Conservation (phyloP, 495 filamentous ascomycete species). For the Trichocladium uniseriatum region DNA sequence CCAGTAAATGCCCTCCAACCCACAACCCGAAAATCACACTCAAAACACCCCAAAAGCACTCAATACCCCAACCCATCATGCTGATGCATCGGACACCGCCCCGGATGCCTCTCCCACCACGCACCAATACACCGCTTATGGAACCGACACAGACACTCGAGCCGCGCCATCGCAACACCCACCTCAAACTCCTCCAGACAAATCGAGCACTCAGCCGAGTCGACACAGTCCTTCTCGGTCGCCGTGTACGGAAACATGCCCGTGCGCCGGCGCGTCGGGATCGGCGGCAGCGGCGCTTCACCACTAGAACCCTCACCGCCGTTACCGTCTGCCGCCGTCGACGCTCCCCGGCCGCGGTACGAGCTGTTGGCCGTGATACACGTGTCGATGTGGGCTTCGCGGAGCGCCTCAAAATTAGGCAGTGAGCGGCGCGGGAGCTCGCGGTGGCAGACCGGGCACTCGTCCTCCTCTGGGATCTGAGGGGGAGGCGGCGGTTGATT, state of each 20-base stretch:
- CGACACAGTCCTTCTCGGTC: constrained; percentile 85
- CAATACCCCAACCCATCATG: constrained; percentile 43
- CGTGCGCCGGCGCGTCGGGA: constrained; percentile 32
- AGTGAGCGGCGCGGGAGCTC: constrained; percentile 59
- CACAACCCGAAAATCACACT: background rate
- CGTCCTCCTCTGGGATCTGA: constrained; percentile 66
- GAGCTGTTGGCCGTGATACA: constrained; percentile 57
- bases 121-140: constrained; percentile 59
- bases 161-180: constrained; percentile 68
- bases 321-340: background rate
- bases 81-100: constrained; percentile 48
- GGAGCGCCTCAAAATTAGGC: constrained; percentile 48
- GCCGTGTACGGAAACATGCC: constrained; percentile 59
- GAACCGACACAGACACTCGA: constrained; percentile 92
- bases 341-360: constrained; percentile 16
- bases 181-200: constrained; percentile 94
- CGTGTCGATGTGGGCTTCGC: constrained; percentile 65
- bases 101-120: constrained; percentile 45
- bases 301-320: background rate
- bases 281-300: constrained; percentile 19
- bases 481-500: constrained; percentile 21
- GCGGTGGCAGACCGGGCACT: constrained; percentile 80
- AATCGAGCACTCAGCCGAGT: constrained; percentile 80
- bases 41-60: background rate
- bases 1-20: background rate